Evolutionary conservation across 768 basidiomycete species (phyloP).

Genomic region (Tulasnella sp.): DNA sequence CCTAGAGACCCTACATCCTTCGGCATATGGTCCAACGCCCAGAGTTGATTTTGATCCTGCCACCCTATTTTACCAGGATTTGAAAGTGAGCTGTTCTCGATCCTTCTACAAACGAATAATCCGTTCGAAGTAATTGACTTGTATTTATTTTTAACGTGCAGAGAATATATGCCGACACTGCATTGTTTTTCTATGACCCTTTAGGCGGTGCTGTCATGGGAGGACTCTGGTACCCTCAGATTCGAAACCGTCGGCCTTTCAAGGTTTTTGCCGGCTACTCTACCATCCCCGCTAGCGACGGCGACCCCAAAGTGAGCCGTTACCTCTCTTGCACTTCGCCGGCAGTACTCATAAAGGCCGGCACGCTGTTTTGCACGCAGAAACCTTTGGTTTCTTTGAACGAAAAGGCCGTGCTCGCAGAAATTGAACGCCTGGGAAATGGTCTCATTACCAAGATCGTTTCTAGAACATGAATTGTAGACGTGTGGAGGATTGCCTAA

Average conservation of each 20-base stretch:
- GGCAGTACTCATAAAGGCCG: not conserved
- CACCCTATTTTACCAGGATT: slow-evolving; percentile 49
- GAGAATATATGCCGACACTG: slow-evolving; percentile 62
- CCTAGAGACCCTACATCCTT: slow-evolving; percentile 25
- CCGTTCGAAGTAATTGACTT: not conserved
- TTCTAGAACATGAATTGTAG: slow-evolving; percentile 10
- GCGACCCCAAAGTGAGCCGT: slow-evolving; percentile 16
- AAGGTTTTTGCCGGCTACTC: slow-evolving; percentile 78
- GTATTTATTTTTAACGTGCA: slow-evolving; percentile 29
- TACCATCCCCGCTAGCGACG: slow-evolving; percentile 40
- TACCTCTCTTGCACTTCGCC: not conserved
- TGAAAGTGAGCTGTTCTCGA: slow-evolving; percentile 45
- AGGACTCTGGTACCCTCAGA: slow-evolving; percentile 73
- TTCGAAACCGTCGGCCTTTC: slow-evolving; percentile 55
- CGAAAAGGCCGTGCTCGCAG: slow-evolving; percentile 51
- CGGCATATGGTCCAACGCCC: slow-evolving; percentile 23
- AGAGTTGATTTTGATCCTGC: slow-evolving; percentile 77
- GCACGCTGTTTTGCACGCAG: slow-evolving; percentile 24
- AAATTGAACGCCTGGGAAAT: slow-evolving; percentile 65
- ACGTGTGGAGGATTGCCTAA: not conserved
- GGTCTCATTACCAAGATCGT: slow-evolving; percentile 37
- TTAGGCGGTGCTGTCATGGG: slow-evolving; percentile 73
- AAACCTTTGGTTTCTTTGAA: slow-evolving; percentile 59
- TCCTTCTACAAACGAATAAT: not conserved
- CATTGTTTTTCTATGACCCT: slow-evolving; percentile 75